Percentiles rank a stretch among this genome's conserved stretches.
Conservation (phyloP, 108 stramenopile genomes). For the Cylindrotheca closterium region DNA sequence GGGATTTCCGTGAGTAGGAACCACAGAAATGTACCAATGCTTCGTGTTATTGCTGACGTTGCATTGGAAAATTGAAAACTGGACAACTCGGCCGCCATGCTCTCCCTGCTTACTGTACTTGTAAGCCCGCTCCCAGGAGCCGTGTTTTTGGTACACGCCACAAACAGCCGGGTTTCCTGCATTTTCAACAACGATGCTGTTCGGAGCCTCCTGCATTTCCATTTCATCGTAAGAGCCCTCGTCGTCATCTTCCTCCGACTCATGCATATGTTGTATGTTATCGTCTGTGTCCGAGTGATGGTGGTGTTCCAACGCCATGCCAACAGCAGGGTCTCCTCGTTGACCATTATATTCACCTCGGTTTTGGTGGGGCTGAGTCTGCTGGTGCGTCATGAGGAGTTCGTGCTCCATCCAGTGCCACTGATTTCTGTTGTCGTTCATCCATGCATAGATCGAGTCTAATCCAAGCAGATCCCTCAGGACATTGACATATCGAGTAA, state of each 20-base stretch:
- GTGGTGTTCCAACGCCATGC: constrained; percentile 26
- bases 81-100: constrained; percentile 43
- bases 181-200: constrained; percentile 48
- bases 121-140: constrained; percentile 56
- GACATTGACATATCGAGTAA: constrained; percentile 60
- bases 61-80: constrained; percentile 72
- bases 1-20: constrained; percentile 63
- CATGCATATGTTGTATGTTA: constrained; percentile 49
- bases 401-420: constrained; percentile 78
- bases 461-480: constrained; percentile 49
- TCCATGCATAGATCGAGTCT: constrained; percentile 60
- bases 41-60: constrained; percentile 80
- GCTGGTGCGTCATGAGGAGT: constrained; percentile 29
- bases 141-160: constrained; percentile 69
- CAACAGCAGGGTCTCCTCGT: constrained; percentile 30
- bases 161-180: constrained; percentile 77
- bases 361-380: constrained; percentile 3
- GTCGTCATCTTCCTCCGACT: constrained; percentile 77
- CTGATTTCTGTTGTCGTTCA: constrained; percentile 51
- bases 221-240: constrained; percentile 47
- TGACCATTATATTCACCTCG: constrained; percentile 32
- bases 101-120: constrained; percentile 61
- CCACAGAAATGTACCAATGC: constrained; percentile 90
- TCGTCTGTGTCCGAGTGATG: constrained; percentile 60
- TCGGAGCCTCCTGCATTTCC: constrained; percentile 20